A percentile compares a stretch with the other conserved stretches of the same genome.
Evolutionary conservation across 2,329 filamentous ascomycete species (phyloP).

Genomic region (Penicillium sp.): DNA sequence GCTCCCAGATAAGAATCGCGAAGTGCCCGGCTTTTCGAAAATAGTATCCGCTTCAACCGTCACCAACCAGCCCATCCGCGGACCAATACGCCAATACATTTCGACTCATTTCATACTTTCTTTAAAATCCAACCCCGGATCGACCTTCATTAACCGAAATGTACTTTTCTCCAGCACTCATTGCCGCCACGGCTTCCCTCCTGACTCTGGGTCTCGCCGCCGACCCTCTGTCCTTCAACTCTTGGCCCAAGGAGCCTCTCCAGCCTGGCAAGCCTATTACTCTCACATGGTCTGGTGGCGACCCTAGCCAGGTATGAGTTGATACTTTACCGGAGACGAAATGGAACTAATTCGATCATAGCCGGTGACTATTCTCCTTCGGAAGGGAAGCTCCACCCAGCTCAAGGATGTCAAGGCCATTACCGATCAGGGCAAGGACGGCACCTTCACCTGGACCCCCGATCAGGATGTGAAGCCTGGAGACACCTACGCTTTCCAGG

Average conservation of each 20-base stretch:
- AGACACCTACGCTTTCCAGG: slow-evolving; percentile 60
- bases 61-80: not conserved
- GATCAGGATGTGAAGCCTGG: slow-evolving; percentile 44
- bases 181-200: slow-evolving; percentile 47
- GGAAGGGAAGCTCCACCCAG: slow-evolving; percentile 53
- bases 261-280: slow-evolving; percentile 51
- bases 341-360: slow-evolving; percentile 22
- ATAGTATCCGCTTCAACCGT: slow-evolving; percentile 7
- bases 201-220: slow-evolving; percentile 50
- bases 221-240: slow-evolving; percentile 52
- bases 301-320: slow-evolving; percentile 34
- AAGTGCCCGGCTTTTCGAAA: slow-evolving; percentile 8
- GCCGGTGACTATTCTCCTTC: slow-evolving; percentile 58
- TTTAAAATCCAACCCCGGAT: slow-evolving; percentile 10
- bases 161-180: slow-evolving; percentile 52
- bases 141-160: slow-evolving; percentile 39
- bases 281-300: slow-evolving; percentile 50
- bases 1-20: slow-evolving; percentile 20
- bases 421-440: slow-evolving; percentile 48
- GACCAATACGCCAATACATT: not conserved
- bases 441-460: slow-evolving; percentile 55
- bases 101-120: slow-evolving; percentile 11
- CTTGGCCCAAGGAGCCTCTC: slow-evolving; percentile 48
- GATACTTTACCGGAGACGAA: not conserved
- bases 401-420: slow-evolving; percentile 54